These are phyloP conservation scores for Ormosia emarginata DNA, from an alignment of 306 rosid species.

Conservation along the genomic window DNA sequence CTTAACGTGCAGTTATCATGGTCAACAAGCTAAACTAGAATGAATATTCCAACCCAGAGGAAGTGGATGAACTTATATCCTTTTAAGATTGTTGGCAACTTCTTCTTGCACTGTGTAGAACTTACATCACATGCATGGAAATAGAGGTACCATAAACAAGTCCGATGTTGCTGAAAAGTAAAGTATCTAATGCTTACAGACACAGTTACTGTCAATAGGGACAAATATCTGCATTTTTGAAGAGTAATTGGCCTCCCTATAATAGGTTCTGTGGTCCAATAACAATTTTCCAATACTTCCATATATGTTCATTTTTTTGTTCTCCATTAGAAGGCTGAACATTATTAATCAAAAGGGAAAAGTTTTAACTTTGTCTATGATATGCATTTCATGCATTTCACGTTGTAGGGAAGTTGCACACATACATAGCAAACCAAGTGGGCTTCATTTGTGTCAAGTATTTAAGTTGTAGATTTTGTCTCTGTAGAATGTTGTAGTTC, in stretches of 20 bases:
- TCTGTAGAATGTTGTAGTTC: background rate
- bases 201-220: background rate
- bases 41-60: background rate
- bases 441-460: background rate
- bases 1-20: background rate
- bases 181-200: background rate
- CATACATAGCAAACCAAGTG: background rate
- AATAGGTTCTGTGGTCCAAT: background rate
- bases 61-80: background rate
- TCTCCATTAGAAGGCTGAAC: conserved; percentile 7
- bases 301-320: background rate
- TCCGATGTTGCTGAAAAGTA: background rate
- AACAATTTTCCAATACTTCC: background rate
- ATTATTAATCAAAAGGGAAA: background rate
- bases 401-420: background rate
- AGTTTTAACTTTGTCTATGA: background rate
- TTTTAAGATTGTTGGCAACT: background rate
- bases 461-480: background rate
- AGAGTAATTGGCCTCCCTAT: background rate
- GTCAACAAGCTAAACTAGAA: background rate
- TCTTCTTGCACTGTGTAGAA: background rate
- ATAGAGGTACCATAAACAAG: background rate
- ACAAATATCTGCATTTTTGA: background rate
- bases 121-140: background rate
- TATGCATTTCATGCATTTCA: conserved; percentile 12